These are phyloP conservation scores for Ustilago shanxiensis DNA, from an alignment of 1,284 basidiomycete species.

Conservation along the genomic window DNA sequence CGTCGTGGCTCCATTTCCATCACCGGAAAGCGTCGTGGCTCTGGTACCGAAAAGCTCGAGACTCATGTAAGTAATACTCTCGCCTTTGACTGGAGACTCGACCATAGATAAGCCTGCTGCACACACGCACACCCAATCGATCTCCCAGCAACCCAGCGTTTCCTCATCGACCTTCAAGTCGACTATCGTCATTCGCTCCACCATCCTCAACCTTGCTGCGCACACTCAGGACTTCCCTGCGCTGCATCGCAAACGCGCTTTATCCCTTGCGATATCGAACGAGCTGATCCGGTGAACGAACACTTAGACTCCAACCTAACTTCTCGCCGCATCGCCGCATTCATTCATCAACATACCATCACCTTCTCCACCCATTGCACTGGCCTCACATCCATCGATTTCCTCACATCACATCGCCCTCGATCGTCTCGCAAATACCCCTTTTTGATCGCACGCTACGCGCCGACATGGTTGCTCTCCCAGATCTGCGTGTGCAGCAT, in stretches of 20 bases:
- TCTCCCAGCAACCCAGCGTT: neutral
- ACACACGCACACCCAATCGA: neutral
- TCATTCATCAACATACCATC: too few relatives aligned
- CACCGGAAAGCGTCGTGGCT: conserved; percentile 54
- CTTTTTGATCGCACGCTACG: too few relatives aligned
- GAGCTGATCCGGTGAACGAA: too few relatives aligned
- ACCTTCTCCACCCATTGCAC: too few relatives aligned
- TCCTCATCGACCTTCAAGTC: too few relatives aligned
- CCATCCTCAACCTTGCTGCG: neutral
- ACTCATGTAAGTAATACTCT: conserved; percentile 49
- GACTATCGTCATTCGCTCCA: neutral
- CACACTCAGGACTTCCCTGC: neutral
- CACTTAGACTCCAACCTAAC: too few relatives aligned
- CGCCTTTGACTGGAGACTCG: neutral
- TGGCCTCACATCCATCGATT: too few relatives aligned
- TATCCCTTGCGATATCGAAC: too few relatives aligned
- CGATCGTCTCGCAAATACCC: too few relatives aligned
- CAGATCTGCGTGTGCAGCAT: conserved; percentile 2
- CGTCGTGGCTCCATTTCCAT: conserved; percentile 52
- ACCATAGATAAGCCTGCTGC: neutral
- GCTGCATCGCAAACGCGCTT: too few relatives aligned
- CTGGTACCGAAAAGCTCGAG: conserved; percentile 61
- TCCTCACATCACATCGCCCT: neutral
- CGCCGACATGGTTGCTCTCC: conserved; percentile 12
- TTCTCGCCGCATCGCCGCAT: neutral